Base-by-base conservation (phyloP, 2,329 filamentous ascomycete species). In the Clarireedia homoeocarpa region DNA sequence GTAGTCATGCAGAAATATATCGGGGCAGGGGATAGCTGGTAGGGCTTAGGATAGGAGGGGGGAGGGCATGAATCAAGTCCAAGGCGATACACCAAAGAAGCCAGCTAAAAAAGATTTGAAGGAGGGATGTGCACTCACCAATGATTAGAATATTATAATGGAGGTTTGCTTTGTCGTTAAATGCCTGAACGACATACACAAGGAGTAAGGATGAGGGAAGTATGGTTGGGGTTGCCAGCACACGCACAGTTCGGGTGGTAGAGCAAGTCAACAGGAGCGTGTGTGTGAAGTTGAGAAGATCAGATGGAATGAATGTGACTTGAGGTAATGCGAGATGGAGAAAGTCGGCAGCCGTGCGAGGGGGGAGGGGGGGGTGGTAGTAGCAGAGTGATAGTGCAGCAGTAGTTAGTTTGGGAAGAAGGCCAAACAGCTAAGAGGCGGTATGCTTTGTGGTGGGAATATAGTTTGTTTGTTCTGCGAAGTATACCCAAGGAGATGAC, bases 1-100 rank as follows among this genome's bases (percentile, higher is more conserved):
- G 50, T n/a, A 57, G 50, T 53, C 48, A 56, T 56, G 53, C 53
- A 56, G 30, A 26, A 56, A 46, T 6, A 7, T 17, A 39, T 30
- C 42, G 27, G 53, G 40, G 42, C 53, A 56, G 48, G 53, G 53
- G 20, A 51, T 51, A 46, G 53, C 48, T 40, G 27, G 53, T 47
- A 56, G 48, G 48, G 53, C 53, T 52, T 44, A 24, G 30, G 39
- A 2, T 20, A 23, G 53, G 44, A 23, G 53, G 51, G 48, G 48
- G 48, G 34, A n/a, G 47, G 47, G 30, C 23, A 56, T 56, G 48
- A 46, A 52, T 50, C 46, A 55, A 34, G 38, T 10, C 34, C 26
- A 48, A 51, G 40, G n/a, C 30, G 39, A 24, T 34, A 45, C 42
- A 26, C 12, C 30, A 55, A 23, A 20, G 12, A 55, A 36, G 38